Conservation (phyloP, 768 basidiomycete genomes). For the Lentinula boryana region DNA sequence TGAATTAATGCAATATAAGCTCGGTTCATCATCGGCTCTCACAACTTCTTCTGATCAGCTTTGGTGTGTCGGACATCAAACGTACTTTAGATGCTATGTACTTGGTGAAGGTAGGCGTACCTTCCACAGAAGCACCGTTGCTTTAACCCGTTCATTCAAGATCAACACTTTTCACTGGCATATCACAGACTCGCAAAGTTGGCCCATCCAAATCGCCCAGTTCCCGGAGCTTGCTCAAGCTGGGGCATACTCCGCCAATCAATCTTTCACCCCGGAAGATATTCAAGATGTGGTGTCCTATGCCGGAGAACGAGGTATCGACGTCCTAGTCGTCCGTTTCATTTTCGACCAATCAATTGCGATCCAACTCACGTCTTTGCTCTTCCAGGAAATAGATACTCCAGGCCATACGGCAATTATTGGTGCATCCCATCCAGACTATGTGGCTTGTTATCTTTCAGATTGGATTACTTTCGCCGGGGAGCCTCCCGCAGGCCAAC, state of each 20-base stretch:
- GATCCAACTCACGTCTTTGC: background rate
- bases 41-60: background rate
- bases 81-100: constrained; percentile 74
- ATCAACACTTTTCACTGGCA: constrained; percentile 85
- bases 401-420: constrained; percentile 79
- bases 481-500: constrained; percentile 81
- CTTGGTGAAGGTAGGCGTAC: constrained; percentile 49
- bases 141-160: constrained; percentile 19
- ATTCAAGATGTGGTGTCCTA: constrained; percentile 58
- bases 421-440: constrained; percentile 60
- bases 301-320: constrained; percentile 73
- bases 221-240: constrained; percentile 53
- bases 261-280: constrained; percentile 50
- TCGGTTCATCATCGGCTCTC: background rate
- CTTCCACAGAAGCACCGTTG: background rate
- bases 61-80: constrained; percentile 3
- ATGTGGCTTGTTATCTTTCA: constrained; percentile 57
- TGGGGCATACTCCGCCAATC: constrained; percentile 59
- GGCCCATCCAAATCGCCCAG: constrained; percentile 61
- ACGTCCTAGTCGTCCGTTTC: constrained; percentile 47
- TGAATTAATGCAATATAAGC: constrained; percentile 5
- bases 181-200: constrained; percentile 75
- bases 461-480: constrained; percentile 53
- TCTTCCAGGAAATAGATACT: constrained; percentile 65
- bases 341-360: background rate